Percentiles rank a stretch among this genome's conserved stretches.
Evolutionary conservation across 352 stramenopile genomes (phyloP).

Genomic region (Globisporangium barbulae): DNA sequence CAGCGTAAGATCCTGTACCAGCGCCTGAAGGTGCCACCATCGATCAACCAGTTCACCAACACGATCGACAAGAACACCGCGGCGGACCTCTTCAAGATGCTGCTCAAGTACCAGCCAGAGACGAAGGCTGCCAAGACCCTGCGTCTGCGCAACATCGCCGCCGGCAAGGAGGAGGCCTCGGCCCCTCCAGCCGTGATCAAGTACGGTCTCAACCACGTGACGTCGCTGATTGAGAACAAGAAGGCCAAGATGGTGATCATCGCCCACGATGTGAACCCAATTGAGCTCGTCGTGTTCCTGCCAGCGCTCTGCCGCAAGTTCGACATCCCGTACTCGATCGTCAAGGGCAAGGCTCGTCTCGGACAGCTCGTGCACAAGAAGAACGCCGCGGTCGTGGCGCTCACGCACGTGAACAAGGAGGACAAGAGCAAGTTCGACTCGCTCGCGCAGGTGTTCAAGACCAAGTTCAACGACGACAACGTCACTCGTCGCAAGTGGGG

Average conservation of each 20-base stretch:
- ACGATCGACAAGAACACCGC: conserved; percentile 98
- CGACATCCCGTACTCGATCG: conserved; percentile 98
- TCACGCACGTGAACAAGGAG: conserved; percentile 98
- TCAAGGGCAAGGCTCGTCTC: conserved; percentile 99
- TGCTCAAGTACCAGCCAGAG: conserved; percentile 99
- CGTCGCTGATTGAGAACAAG: conserved; percentile 98
- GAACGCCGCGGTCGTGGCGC: conserved; percentile 93
- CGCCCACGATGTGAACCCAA: conserved; percentile 98
- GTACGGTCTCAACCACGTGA: conserved; percentile 99
- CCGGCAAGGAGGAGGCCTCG: conserved; percentile 90
- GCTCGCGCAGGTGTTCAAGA: conserved; percentile 90
- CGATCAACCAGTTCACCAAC: conserved; percentile 99
- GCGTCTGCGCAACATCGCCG: conserved; percentile 95
- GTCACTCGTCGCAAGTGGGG: conserved; percentile 95
- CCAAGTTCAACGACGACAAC: conserved; percentile 98
- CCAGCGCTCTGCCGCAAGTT: conserved; percentile 99
- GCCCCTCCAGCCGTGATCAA: conserved; percentile 93
- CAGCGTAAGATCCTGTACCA: conserved; percentile 99
- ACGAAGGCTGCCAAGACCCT: conserved; percentile 97
- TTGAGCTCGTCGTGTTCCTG: conserved; percentile 98
- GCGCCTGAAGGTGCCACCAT: conserved; percentile 98
- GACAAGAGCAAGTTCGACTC: conserved; percentile 97
- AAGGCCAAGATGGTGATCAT: conserved; percentile 99
- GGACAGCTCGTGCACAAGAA: conserved; percentile 99
- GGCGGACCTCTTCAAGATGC: conserved; percentile 97